These are phyloP conservation scores for Rhinocladiella mackenziei DNA, from an alignment of 2,329 filamentous ascomycete species.

Conservation along the genomic window DNA sequence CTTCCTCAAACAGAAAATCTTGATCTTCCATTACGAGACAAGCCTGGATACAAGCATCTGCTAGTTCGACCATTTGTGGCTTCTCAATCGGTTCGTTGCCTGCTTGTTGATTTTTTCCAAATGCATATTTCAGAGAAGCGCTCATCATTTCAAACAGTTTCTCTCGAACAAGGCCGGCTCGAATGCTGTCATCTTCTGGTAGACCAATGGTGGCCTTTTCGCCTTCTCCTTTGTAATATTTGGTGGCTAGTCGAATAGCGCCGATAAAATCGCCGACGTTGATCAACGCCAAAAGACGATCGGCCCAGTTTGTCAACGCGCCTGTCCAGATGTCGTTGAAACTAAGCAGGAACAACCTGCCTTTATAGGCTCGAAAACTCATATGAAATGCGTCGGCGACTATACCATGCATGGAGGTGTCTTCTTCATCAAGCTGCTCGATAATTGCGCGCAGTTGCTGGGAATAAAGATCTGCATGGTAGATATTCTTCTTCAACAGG, in stretches of 20 bases:
- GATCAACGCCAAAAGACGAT: constrained; percentile 88
- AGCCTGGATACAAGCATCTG: constrained; percentile 76
- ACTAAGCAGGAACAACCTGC: constrained; percentile 85
- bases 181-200: constrained; percentile 71
- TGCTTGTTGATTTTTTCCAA: constrained; percentile 58
- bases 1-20: constrained; percentile 84
- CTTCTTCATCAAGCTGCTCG: constrained; percentile 82
- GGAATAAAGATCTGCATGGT: constrained; percentile 86
- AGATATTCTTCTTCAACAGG: constrained; percentile 85
- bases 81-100: constrained; percentile 51
- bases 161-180: constrained; percentile 79
- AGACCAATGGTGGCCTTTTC: constrained; percentile 92
- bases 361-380: constrained; percentile 95
- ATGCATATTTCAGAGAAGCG: constrained; percentile 85
- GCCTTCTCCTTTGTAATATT: constrained; percentile 86
- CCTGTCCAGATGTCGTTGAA: constrained; percentile 91
- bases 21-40: constrained; percentile 72
- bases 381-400: constrained; percentile 97
- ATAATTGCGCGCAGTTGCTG: constrained; percentile 78
- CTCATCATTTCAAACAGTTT: constrained; percentile 91
- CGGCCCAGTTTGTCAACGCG: constrained; percentile 93
- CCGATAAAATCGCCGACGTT: constrained; percentile 93
- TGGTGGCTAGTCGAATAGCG: constrained; percentile 83
- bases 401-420: constrained; percentile 86
- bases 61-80: constrained; percentile 68